Conservation (phyloP, 805 yeast species). For the Metschnikowia bowlesiae region DNA sequence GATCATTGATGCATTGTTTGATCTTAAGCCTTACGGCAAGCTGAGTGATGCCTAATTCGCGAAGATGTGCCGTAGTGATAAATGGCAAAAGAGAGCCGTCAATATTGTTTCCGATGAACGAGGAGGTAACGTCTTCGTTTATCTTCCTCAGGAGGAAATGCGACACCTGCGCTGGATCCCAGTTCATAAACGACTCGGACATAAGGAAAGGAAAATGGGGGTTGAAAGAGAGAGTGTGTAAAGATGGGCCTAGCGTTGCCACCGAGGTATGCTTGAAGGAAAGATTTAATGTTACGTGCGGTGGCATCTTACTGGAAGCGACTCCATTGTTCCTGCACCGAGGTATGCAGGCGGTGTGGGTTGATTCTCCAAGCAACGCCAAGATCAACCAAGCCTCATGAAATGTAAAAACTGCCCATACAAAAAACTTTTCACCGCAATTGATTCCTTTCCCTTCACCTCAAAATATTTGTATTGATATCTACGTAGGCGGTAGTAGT, state of each 20-base stretch:
- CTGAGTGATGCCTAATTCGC: slow-evolving; percentile 61
- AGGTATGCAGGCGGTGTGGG: background rate
- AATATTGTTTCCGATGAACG: slow-evolving; percentile 55
- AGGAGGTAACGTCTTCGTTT: slow-evolving; percentile 23
- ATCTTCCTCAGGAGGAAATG: slow-evolving; percentile 25
- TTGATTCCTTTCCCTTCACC: no score
- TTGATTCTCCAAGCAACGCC: background rate
- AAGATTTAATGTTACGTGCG: background rate
- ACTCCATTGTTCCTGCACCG: slow-evolving; percentile 3
- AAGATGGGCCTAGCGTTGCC: background rate
- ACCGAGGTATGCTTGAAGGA: background rate
- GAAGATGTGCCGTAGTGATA: slow-evolving; percentile 63
- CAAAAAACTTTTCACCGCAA: no score
- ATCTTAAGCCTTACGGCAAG: slow-evolving; percentile 55
- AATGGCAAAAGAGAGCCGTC: slow-evolving; percentile 71
- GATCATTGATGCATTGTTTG: slow-evolving; percentile 54
- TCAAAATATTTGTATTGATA: no score
- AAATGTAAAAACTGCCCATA: no score
- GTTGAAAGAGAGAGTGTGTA: background rate
- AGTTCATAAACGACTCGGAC: slow-evolving; percentile 35
- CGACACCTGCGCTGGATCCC: slow-evolving; percentile 47
- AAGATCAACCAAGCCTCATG: background rate
- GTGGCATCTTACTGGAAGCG: background rate
- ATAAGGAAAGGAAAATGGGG: background rate
- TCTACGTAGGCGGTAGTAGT: no score